These are phyloP conservation scores for Colletotrichum caudatum DNA, from an alignment of 2,329 filamentous ascomycete genomes.

Conservation along the genomic window DNA sequence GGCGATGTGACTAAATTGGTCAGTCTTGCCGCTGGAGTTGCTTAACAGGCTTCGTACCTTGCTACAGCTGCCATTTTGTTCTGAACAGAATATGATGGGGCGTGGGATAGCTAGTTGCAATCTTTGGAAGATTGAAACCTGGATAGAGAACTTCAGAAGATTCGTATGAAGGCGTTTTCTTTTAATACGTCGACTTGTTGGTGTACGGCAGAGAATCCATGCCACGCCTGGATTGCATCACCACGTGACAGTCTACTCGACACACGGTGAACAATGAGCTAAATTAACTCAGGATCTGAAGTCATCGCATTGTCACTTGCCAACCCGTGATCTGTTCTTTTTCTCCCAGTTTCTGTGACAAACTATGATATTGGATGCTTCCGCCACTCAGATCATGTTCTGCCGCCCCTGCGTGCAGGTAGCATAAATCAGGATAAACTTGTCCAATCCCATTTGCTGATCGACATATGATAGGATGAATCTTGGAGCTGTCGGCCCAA, in stretches of 20 bases:
- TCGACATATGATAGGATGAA: not conserved
- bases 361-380: not conserved
- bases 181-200: not conserved
- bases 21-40: not conserved
- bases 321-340: not conserved
- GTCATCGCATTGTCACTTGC: conserved; percentile 3
- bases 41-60: not conserved
- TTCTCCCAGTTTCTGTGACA: not conserved
- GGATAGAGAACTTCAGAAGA: too few species aligned
- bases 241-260: too few species aligned
- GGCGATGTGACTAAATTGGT: not conserved
- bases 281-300: not conserved
- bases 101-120: too few species aligned
- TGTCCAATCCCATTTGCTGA: not conserved
- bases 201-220: not conserved
- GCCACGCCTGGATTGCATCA: not conserved
- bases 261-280: not conserved
- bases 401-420: not conserved
- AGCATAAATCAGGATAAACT: not conserved
- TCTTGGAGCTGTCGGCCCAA: not conserved
- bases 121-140: rapidly evolving
- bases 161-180: not conserved
- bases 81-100: not conserved
- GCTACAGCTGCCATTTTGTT: not conserved
- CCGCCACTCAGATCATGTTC: not conserved